Percentiles rank a stretch among this genome's conserved stretches.
These are phyloP conservation scores for Dendryphion nanum DNA, from an alignment of 2,329 filamentous ascomycete species.

Conservation along the genomic window DNA sequence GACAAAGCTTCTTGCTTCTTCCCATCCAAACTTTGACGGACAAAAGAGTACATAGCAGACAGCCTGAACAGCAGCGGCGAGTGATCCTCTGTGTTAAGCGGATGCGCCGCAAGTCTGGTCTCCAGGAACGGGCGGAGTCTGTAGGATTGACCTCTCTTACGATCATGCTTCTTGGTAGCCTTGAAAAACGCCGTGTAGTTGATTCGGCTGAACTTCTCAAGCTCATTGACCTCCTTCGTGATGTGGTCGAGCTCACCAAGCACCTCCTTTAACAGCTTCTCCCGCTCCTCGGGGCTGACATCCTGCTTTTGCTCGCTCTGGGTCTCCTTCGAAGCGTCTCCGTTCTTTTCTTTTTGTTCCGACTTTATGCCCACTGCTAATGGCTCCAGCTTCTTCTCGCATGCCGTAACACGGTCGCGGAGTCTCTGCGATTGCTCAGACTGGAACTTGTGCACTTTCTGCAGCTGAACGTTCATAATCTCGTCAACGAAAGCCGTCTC, in stretches of 20 bases:
- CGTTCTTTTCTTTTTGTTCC: slow-evolving; percentile 15
- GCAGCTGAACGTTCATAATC: slow-evolving; percentile 88
- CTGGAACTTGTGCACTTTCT: slow-evolving; percentile 92
- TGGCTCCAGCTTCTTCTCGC: slow-evolving; percentile 63
- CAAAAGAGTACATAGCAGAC: slow-evolving; percentile 93
- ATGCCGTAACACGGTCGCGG: slow-evolving; percentile 73
- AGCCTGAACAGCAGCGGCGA: slow-evolving; percentile 83
- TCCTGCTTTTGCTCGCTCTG: slow-evolving; percentile 14
- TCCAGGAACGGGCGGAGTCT: slow-evolving; percentile 89
- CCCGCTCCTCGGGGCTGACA: slow-evolving; percentile 41
- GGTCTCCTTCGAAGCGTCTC: slow-evolving; percentile 13
- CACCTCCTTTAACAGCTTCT: slow-evolving; percentile 64
- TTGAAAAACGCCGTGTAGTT: slow-evolving; percentile 99
- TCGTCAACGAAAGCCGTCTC: slow-evolving; percentile 94
- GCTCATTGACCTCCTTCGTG: slow-evolving; percentile 84
- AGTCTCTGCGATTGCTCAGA: slow-evolving; percentile 77
- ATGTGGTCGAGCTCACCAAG: slow-evolving; percentile 80
- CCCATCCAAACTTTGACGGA: slow-evolving; percentile 77
- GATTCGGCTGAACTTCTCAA: slow-evolving; percentile 92
- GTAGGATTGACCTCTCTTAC: slow-evolving; percentile 82
- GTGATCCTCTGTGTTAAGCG: slow-evolving; percentile 95
- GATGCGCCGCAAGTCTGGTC: slow-evolving; percentile 79
- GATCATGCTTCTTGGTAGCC: slow-evolving; percentile 98
- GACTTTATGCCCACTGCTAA: slow-evolving; percentile 43
- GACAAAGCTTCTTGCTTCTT: slow-evolving; percentile 45